Evolutionary conservation across 176 grass and related monocot species (phyloP).

Genomic region (Rhynchospora pubera): DNA sequence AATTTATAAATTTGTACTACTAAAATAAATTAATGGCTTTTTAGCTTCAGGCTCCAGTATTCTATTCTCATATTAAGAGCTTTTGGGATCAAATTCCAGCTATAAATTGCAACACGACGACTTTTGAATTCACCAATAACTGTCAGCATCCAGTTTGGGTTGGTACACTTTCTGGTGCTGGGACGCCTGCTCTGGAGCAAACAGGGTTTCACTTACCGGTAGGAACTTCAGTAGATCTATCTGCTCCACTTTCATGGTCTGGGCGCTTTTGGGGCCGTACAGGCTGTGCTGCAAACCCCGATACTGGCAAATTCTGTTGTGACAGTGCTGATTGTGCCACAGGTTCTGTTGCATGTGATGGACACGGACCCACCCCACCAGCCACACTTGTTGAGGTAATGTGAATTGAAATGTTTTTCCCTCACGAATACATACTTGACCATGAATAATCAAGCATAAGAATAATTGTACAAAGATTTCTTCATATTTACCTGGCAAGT

Average conservation of each 20-base stretch:
- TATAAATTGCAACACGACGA: background rate
- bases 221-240: constrained; percentile 16
- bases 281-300: constrained; percentile 28
- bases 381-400: constrained; percentile 48
- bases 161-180: constrained; percentile 48
- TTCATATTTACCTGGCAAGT: background rate
- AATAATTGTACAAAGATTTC: background rate
- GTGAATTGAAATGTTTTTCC: background rate
- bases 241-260: constrained; percentile 44
- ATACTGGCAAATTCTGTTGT: constrained; percentile 31
- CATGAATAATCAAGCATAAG: background rate
- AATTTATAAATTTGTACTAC: background rate
- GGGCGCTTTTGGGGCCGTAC: constrained; percentile 78
- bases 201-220: constrained; percentile 52
- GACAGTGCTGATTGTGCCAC: constrained; percentile 53
- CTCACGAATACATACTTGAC: background rate
- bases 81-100: background rate
- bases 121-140: constrained; percentile 48
- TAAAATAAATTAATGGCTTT: background rate
- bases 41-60: background rate
- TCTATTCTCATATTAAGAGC: background rate
- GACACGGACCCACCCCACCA: constrained; percentile 33
- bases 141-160: constrained; percentile 67
- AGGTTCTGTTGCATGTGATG: constrained; percentile 27
- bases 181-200: constrained; percentile 22